phyloP scores from a whole-genome alignment of 495 filamentous ascomycete genomes.

The Achaetomiella virescens region DNA sequence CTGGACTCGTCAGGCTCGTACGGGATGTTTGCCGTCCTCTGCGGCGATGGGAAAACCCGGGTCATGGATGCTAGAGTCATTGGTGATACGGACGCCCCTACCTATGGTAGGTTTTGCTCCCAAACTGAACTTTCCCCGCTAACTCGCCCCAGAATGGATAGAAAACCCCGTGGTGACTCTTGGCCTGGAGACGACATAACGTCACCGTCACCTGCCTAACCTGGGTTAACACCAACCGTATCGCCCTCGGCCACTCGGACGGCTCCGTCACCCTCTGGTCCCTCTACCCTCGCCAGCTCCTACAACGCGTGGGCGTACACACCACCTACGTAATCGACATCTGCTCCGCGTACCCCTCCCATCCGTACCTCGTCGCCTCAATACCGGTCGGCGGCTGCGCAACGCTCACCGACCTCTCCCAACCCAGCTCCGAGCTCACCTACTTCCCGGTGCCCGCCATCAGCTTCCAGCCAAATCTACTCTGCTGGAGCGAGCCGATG shows the following conservation, averaged over 20 bases:
- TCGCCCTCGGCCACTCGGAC: constrained; percentile 42
- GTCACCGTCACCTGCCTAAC: constrained; percentile 42
- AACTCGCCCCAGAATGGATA: constrained; percentile 31
- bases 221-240: constrained; percentile 44
- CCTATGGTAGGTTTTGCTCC: constrained; percentile 30
- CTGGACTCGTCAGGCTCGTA: constrained; percentile 19
- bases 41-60: constrained; percentile 37
- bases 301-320: constrained; percentile 39
- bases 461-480: constrained; percentile 42
- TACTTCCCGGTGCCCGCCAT: constrained; percentile 40
- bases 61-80: constrained; percentile 33
- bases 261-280: constrained; percentile 46
- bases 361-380: constrained; percentile 40
- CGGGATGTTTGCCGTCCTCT: constrained; percentile 37
- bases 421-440: constrained; percentile 41
- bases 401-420: constrained; percentile 40
- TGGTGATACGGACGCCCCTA: constrained; percentile 15
- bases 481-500: constrained; percentile 41
- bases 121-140: constrained; percentile 5
- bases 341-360: constrained; percentile 41
- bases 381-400: constrained; percentile 41
- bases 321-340: constrained; percentile 43
- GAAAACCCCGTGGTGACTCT: constrained; percentile 36
- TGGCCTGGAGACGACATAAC: constrained; percentile 34
- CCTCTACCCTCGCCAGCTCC: constrained; percentile 32